A percentile compares a stretch with the other conserved stretches of the same genome.
These are phyloP conservation scores for Solanum chaucha DNA, from an alignment of 257 asterid genomes.

Conservation along the genomic window DNA sequence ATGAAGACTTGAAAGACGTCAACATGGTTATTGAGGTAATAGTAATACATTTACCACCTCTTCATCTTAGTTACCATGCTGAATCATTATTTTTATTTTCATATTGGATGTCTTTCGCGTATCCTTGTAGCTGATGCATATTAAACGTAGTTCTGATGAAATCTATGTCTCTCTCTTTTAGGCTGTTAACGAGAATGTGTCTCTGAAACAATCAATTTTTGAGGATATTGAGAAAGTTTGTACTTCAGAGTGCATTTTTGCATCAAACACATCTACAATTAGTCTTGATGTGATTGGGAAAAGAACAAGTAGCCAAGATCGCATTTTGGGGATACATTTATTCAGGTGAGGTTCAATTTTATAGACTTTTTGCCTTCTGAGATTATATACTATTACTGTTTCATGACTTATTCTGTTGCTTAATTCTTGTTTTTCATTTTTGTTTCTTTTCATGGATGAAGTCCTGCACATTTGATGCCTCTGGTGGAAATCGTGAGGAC, in stretches of 20 bases:
- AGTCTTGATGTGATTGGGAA: conserved; percentile 24
- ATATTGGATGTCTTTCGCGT: background rate
- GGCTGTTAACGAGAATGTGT: conserved; percentile 31
- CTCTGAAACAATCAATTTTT: conserved; percentile 30
- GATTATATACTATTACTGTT: background rate
- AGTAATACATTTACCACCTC: conserved; percentile 7
- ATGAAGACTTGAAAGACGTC: conserved; percentile 26
- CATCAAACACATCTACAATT: conserved; percentile 29
- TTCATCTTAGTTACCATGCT: background rate
- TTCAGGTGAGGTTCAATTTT: conserved; percentile 19
- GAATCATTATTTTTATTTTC: background rate
- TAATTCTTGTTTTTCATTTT: background rate
- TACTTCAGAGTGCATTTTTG: conserved; percentile 31
- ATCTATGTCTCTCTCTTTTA: background rate
- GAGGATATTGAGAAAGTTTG: conserved; percentile 31
- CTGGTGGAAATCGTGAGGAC: conserved; percentile 36
- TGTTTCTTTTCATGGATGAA: conserved; percentile 1
- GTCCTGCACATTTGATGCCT: conserved; percentile 38
- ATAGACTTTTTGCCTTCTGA: background rate
- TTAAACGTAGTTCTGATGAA: background rate
- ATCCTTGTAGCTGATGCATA: background rate
- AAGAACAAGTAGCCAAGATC: conserved; percentile 27
- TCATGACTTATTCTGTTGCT: background rate
- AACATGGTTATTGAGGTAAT: conserved; percentile 52
- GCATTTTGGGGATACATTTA: conserved; percentile 30